phyloP scores from a whole-genome alignment of 1,139 yeast genomes.

The Debaryomyces singareniensis region DNA sequence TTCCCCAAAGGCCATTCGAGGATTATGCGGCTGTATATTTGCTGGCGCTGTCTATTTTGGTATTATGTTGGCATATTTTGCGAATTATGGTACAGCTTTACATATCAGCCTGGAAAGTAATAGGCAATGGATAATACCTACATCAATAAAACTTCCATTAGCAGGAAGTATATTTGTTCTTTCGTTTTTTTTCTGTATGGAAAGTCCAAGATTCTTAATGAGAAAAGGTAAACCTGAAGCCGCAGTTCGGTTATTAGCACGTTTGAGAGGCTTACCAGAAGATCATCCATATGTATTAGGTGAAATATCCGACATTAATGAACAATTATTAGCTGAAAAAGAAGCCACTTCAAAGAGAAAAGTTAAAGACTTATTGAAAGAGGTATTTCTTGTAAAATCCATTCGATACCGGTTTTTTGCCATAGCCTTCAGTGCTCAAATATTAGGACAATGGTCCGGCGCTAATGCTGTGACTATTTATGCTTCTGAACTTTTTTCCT shows the following conservation, averaged over 20 bases:
- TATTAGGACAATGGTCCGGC: slow-evolving; percentile 60
- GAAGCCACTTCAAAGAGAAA: slow-evolving; percentile 26
- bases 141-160: slow-evolving; percentile 32
- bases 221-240: slow-evolving; percentile 28
- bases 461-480: slow-evolving; percentile 59
- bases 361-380: slow-evolving; percentile 20
- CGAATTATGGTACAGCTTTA: slow-evolving; percentile 36
- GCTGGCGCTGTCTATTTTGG: slow-evolving; percentile 55
- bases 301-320: slow-evolving; percentile 47
- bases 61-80: slow-evolving; percentile 45
- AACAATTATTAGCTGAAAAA: slow-evolving; percentile 33
- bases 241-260: slow-evolving; percentile 32
- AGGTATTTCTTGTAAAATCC: slow-evolving; percentile 28
- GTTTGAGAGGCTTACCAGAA: slow-evolving; percentile 42
- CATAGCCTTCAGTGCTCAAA: slow-evolving; percentile 37
- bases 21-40: slow-evolving; percentile 42
- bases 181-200: slow-evolving; percentile 31
- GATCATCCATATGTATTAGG: slow-evolving; percentile 48
- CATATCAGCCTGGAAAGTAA: slow-evolving; percentile 23
- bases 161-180: slow-evolving; percentile 36
- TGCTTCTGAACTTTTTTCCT: slow-evolving; percentile 48
- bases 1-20: slow-evolving; percentile 49
- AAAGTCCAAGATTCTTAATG: slow-evolving; percentile 43
- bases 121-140: slow-evolving; percentile 33
- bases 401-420: slow-evolving; percentile 40